Conservation (phyloP, 305 asterid genomes). For the Coffea humblotiana region DNA sequence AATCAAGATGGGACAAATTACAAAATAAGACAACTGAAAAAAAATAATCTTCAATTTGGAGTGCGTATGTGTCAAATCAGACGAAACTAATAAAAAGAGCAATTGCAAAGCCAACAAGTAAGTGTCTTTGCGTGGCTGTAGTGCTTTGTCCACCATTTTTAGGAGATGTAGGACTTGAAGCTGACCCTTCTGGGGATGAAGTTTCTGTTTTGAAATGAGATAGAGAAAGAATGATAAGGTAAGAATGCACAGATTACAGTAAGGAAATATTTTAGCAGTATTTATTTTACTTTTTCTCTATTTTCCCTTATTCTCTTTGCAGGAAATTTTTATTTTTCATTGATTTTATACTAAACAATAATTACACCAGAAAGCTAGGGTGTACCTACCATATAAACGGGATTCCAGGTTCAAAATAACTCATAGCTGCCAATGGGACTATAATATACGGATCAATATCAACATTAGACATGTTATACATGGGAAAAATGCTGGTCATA, state of each 20-base stretch:
- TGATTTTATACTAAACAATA: not conserved
- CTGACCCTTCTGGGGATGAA: conserved; percentile 20
- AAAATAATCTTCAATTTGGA: not conserved
- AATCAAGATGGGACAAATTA: not conserved
- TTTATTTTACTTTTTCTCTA: not conserved
- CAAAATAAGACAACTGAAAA: not conserved
- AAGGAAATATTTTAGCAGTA: too few species aligned
- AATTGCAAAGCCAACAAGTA: conserved; percentile 43
- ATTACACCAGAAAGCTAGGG: too few species aligned
- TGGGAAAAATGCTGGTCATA: too few species aligned
- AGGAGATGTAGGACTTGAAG: conserved; percentile 35
- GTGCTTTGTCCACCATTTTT: conserved; percentile 26
- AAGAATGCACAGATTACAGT: not conserved
- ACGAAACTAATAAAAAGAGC: conserved; percentile 28
- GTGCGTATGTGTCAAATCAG: conserved; percentile 3
- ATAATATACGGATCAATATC: too few species aligned
- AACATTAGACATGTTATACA: too few species aligned
- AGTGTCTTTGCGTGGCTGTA: conserved; percentile 31
- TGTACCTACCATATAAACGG: too few species aligned
- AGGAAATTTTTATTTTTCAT: not conserved
- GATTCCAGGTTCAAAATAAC: too few species aligned
- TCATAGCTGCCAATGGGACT: too few species aligned
- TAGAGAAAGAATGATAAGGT: not conserved
- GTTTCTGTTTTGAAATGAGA: not conserved
- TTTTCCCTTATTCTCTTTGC: not conserved